Evolutionary conservation across 2,329 filamentous ascomycete genomes (phyloP).

Genomic region (Ascochyta clinopodiicola): DNA sequence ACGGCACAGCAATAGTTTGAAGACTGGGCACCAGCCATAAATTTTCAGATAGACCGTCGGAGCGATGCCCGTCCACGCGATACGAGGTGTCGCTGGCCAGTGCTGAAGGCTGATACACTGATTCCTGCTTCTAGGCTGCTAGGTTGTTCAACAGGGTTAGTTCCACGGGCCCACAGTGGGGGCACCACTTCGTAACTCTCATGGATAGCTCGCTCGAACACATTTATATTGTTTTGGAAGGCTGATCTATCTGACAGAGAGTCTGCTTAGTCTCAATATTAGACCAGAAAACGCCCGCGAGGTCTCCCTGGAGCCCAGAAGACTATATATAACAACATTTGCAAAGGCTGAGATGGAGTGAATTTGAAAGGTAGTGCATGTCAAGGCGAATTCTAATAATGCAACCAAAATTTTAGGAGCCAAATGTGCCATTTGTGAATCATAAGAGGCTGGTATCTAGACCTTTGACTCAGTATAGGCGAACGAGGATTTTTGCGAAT

Average conservation of each 20-base stretch:
- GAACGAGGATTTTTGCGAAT: too few species aligned
- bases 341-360: slow-evolving; percentile 26
- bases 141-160: slow-evolving; percentile 34
- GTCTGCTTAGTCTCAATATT: slow-evolving; percentile 48
- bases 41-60: too few species aligned
- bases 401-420: too few species aligned
- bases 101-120: slow-evolving; percentile 7
- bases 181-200: slow-evolving; percentile 49
- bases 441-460: too few species aligned
- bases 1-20: slow-evolving; percentile 24
- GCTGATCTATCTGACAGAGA: slow-evolving; percentile 50
- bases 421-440: too few species aligned
- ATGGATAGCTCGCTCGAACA: slow-evolving; percentile 40
- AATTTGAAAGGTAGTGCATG: too few species aligned
- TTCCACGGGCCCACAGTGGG: slow-evolving; percentile 51
- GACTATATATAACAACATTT: slow-evolving; percentile 25
- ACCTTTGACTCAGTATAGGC: too few species aligned
- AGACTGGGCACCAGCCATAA: too few species aligned
- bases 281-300: slow-evolving; percentile 20
- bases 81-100: slow-evolving; percentile 67
- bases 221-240: slow-evolving; percentile 56
- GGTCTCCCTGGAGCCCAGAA: slow-evolving; percentile 18
- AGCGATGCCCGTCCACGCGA: slow-evolving; percentile 63
- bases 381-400: too few species aligned
- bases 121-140: slow-evolving; percentile 19